Evolutionary conservation across 148 eudicot species (phyloP).

Genomic region (Vaccinium vitisidaea): DNA sequence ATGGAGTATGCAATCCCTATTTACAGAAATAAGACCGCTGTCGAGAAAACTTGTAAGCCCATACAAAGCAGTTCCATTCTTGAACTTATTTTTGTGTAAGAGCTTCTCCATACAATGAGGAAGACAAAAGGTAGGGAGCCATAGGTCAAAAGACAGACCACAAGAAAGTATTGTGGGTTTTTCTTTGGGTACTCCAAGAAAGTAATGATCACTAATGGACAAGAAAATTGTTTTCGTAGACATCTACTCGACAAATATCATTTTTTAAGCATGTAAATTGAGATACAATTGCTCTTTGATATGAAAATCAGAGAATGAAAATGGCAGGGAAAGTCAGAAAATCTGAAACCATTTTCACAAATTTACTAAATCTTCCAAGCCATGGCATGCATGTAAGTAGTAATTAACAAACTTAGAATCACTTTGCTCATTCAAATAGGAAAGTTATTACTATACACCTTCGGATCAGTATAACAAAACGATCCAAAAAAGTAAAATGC

Average conservation of each 20-base stretch:
- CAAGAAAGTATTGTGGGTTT: too few species aligned
- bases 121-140: too few species aligned
- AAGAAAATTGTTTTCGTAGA: not conserved
- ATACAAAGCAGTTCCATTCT: too few species aligned
- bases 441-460: not conserved
- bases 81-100: too few species aligned
- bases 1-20: too few species aligned
- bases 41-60: too few species aligned
- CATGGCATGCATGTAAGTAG: not conserved
- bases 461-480: not conserved
- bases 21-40: too few species aligned
- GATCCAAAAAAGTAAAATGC: not conserved
- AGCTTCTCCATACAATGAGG: too few species aligned
- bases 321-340: not conserved
- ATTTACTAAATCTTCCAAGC: not conserved
- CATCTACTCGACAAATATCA: not conserved
- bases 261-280: not conserved
- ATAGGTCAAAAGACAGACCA: too few species aligned
- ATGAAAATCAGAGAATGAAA: not conserved
- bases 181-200: too few species aligned
- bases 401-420: not conserved
- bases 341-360: not conserved
- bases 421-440: not conserved
- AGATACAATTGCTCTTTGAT: not conserved
- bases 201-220: not conserved